These are phyloP conservation scores for Arthrobotrys iridis DNA, from an alignment of 2,329 filamentous ascomycete genomes.

Conservation along the genomic window DNA sequence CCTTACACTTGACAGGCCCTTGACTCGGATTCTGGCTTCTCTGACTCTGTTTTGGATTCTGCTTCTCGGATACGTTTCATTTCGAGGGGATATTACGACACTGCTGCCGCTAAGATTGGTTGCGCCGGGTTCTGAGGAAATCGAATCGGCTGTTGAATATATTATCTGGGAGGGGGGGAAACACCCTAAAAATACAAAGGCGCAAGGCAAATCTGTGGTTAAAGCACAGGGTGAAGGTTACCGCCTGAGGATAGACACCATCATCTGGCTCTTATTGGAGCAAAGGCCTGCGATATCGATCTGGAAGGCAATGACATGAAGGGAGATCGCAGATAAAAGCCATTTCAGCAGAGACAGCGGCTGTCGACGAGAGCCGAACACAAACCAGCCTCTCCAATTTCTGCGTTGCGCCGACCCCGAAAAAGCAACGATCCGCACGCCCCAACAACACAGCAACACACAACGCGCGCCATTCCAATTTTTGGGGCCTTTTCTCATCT, in stretches of 20 bases:
- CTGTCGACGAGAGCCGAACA: constrained; percentile 15
- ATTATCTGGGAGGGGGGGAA: not conserved
- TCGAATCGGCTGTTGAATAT: constrained; percentile 3
- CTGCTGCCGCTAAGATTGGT: constrained; percentile 32
- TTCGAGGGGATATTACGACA: constrained; percentile 17
- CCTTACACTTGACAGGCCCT: constrained; percentile 3
- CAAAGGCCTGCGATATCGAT: constrained; percentile 11
- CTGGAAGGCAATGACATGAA: constrained; percentile 47
- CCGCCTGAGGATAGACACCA: not conserved
- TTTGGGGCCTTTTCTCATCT: constrained; percentile 17
- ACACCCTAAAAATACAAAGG: constrained; percentile 21
- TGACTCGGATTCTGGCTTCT: constrained; percentile 14
- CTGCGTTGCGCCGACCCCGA: constrained; percentile 37
- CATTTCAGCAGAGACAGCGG: constrained; percentile 19
- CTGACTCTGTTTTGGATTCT: constrained; percentile 13
- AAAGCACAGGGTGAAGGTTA: constrained; percentile 11
- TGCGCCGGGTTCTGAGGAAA: constrained; percentile 28
- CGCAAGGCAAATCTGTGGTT: constrained; percentile 4
- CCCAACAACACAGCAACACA: constrained; percentile 45
- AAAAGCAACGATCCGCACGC: constrained; percentile 45
- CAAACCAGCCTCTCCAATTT: constrained; percentile 47
- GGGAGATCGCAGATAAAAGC: constrained; percentile 23
- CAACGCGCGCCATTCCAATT: constrained; percentile 50
- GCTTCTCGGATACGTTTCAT: constrained; percentile 28
- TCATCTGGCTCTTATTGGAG: constrained; percentile 19